Evolutionary conservation across 1,284 basidiomycete species (phyloP), one percentile per base, ranked within the genome.

Genomic region (Pseudozyma flocculosa): DNA sequence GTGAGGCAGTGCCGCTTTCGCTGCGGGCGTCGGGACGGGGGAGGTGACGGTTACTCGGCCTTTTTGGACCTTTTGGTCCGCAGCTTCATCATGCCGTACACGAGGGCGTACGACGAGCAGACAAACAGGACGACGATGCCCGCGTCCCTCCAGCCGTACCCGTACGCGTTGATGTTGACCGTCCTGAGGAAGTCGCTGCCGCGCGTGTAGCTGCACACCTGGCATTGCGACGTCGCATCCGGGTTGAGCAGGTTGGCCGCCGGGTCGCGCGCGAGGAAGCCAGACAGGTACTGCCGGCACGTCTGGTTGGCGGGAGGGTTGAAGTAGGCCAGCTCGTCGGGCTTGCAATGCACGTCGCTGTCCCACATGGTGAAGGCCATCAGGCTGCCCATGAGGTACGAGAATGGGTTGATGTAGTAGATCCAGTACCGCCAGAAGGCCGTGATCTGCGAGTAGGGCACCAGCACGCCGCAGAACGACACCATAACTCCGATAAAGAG

Each of bases 241-340:
- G 84, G 83, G 77, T 93, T 88, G 62, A 87, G 82, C 37, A 95
- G 78, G 45, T 44, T 48, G 24, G 56, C 56, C 1, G 61, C 56
- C 26, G 26, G 26, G 11, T 29, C 26, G 11, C 7, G 7, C 5
- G 4, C 5, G 7, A 55, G 9, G 40, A 54, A 62, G 15, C n/a
- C 23, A 2, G 23, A 42, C 17, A 43, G 40, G 59, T 59, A 94
- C 3, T 83, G 62, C 4, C 64, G 68, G 72, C 91, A 94, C 0
- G 87, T 90, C 76, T 91, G 85, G 7, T 86, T 87, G 1, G 81
- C 61, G 0, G 90, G 90, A 0, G 90, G 87, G 54, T 82, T 79
- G 81, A 89, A 89, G 21, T 19, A 40, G 19, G 45, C 48, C 21
- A 65, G 89, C 72, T 92, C 89, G 46, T 84, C 82, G 1, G 80